Evolutionary conservation across 148 eudicot species (phyloP).

Genomic region (Nepenthes gracilis): DNA sequence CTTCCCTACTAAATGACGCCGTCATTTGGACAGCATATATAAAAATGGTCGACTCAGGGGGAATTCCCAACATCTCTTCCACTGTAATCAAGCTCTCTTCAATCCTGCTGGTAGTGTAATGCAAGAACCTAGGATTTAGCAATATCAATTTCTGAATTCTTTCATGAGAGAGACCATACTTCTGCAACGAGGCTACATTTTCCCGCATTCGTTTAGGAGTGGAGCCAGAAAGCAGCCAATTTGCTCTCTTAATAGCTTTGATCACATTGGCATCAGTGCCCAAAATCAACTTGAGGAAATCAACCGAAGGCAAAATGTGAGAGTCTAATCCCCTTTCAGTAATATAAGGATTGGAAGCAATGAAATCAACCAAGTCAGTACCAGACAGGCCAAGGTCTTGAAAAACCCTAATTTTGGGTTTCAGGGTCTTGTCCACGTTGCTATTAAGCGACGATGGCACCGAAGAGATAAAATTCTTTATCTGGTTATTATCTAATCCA

Average conservation of each 20-base stretch:
- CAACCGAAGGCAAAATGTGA: no score
- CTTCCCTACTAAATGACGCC: no score
- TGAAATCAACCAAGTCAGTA: conserved; percentile 2
- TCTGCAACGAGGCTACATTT: conserved; percentile 11
- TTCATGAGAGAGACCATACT: conserved; percentile 13
- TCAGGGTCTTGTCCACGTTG: conserved; percentile 7
- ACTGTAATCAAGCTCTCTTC: conserved; percentile 7
- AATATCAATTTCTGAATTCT: conserved; percentile 10
- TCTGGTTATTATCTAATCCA: conserved; percentile 4
- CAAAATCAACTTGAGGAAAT: no score
- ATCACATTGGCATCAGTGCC: no score
- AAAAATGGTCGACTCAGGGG: conserved; percentile 5
- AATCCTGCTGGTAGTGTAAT: conserved; percentile 7
- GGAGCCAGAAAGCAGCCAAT: conserved; percentile 8
- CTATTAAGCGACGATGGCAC: not conserved
- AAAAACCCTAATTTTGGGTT: conserved; percentile 11
- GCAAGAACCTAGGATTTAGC: conserved; percentile 6
- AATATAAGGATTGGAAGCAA: no score
- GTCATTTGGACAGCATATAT: no score
- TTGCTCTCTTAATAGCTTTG: not conserved
- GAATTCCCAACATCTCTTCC: conserved; percentile 16
- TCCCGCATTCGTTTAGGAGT: conserved; percentile 2
- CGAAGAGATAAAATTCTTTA: not conserved
- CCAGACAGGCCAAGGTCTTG: conserved; percentile 7
- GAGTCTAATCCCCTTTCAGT: no score